Evolutionary conservation across 495 filamentous ascomycete genomes (phyloP).

Genomic region (Xylaria cubensis): DNA sequence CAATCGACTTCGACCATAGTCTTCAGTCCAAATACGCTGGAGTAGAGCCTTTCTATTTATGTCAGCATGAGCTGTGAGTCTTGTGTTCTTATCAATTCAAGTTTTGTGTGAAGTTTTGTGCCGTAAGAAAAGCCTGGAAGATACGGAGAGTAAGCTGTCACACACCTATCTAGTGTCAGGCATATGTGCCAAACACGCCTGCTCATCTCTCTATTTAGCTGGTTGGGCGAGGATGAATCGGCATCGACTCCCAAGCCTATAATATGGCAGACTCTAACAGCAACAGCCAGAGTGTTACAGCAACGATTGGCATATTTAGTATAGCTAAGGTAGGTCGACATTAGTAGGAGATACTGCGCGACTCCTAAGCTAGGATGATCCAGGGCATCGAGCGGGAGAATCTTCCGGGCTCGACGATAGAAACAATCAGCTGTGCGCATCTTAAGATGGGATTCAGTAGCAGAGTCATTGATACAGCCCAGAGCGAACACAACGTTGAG

Average conservation of each 20-base stretch:
- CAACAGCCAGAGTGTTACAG: background rate
- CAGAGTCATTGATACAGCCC: background rate
- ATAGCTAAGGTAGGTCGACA: background rate
- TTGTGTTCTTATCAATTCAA: background rate
- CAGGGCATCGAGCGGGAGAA: background rate
- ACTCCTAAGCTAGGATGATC: background rate
- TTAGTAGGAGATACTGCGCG: background rate
- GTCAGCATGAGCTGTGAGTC: background rate
- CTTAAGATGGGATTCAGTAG: background rate
- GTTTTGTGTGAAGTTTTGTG: background rate
- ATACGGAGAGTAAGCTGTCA: background rate
- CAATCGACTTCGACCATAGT: background rate
- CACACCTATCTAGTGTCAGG: background rate
- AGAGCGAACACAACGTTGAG: background rate
- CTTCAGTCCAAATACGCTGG: background rate
- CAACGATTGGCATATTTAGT: conserved; percentile 7
- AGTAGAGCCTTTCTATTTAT: background rate
- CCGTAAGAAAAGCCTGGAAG: background rate
- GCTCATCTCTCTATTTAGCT: background rate
- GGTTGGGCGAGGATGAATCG: background rate
- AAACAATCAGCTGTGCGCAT: conserved; percentile 1
- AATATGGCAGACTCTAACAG: background rate
- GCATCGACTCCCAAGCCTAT: background rate
- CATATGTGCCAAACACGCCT: conserved; percentile 1
- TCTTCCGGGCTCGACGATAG: background rate